These are phyloP conservation scores for Chlorella sp. DNA, from an alignment of 139 green algal species.

Conservation along the genomic window DNA sequence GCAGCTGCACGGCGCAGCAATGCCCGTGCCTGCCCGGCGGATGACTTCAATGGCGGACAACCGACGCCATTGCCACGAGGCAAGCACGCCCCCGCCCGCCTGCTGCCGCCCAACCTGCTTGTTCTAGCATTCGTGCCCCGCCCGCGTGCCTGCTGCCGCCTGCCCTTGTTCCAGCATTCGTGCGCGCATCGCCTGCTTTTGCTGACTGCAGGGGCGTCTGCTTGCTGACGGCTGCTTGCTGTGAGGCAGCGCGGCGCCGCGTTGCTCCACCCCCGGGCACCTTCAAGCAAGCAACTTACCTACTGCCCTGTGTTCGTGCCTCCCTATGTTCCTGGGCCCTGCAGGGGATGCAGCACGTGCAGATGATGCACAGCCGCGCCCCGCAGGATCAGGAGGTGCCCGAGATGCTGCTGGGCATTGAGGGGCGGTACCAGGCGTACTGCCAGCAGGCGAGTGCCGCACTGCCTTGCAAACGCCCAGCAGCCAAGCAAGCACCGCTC, in stretches of 20 bases:
- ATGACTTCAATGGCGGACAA: background rate
- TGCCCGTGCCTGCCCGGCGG: background rate
- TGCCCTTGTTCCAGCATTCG: background rate
- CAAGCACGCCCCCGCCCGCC: background rate
- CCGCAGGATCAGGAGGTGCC: background rate
- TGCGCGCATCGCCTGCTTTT: no score
- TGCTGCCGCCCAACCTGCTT: background rate
- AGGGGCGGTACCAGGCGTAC: conserved; percentile 47
- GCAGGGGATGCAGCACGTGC: no score
- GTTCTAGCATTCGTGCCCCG: background rate
- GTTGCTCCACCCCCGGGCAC: no score
- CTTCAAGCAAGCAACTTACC: no score
- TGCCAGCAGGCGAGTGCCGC: conserved; percentile 29
- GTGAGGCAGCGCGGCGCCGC: no score
- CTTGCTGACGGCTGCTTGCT: no score
- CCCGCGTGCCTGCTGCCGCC: background rate
- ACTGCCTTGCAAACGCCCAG: no score
- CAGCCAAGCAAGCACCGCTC: no score
- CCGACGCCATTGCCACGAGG: background rate
- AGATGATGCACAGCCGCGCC: no score
- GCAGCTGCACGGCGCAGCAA: background rate
- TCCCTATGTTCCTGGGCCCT: no score
- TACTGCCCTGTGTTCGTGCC: no score
- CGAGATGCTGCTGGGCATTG: conserved; percentile 29
- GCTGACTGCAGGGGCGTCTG: no score